Conservation (phyloP, 2,329 filamentous ascomycete genomes). For the Pyrenophora seminiperda region DNA sequence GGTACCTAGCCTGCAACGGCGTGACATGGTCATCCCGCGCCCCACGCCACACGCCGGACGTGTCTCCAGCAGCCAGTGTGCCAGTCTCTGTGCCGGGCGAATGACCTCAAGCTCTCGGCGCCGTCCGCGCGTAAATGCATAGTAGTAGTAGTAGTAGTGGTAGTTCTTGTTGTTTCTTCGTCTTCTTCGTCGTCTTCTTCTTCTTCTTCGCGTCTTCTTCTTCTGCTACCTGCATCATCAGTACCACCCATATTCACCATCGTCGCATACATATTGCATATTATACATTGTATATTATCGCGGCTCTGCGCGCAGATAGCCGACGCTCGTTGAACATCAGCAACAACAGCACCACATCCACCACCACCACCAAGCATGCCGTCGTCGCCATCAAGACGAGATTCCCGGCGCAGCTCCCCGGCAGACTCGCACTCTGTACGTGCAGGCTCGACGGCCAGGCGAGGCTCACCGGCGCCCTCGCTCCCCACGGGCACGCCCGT, state of each 20-base stretch:
- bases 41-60: constrained; percentile 23
- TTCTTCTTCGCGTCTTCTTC: constrained; percentile 12
- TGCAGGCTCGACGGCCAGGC: constrained; percentile 60
- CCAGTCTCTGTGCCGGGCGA: constrained; percentile 16
- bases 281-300: constrained; percentile 11
- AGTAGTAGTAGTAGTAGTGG: no score
- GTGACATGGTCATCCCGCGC: constrained; percentile 30
- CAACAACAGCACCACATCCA: not conserved
- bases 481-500: constrained; percentile 52
- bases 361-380: constrained; percentile 10
- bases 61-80: no score
- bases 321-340: constrained; percentile 16
- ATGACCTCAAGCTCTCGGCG: constrained; percentile 35
- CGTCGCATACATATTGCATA: constrained; percentile 5
- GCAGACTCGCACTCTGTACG: constrained; percentile 50
- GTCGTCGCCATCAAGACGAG: constrained; percentile 34
- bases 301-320: constrained; percentile 32
- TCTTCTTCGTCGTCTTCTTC: no score
- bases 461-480: constrained; percentile 62
- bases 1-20: not conserved
- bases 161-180: no score
- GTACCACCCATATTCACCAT: no score
- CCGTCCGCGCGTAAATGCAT: constrained; percentile 23
- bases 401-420: constrained; percentile 36
- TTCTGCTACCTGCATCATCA: no score